phyloP scores from a whole-genome alignment of 305 asterid genomes.

The Caryopteris hybrid region DNA sequence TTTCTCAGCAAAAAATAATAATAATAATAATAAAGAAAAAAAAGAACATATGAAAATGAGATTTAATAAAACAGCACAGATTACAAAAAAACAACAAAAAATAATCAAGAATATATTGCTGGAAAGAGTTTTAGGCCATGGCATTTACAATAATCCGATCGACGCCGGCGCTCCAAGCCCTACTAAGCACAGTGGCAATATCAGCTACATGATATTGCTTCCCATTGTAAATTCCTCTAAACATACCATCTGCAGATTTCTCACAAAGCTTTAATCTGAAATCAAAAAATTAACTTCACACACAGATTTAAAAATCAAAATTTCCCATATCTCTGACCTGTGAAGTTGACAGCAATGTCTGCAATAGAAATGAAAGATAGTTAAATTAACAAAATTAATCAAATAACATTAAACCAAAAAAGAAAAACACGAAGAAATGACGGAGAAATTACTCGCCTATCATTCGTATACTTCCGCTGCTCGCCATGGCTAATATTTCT shows the following conservation, averaged over 20 bases:
- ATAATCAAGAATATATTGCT: neutral
- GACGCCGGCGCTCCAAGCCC: constrained; percentile 97
- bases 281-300: neutral
- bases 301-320: neutral
- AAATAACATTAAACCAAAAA: neutral
- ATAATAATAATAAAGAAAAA: neutral
- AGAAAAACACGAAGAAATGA: neutral
- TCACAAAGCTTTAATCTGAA: neutral
- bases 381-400: neutral
- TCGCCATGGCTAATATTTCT: constrained; percentile 47
- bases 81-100: neutral
- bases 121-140: neutral
- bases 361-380: constrained; percentile 21
- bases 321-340: constrained; percentile 44
- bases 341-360: constrained; percentile 94
- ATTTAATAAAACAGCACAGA: neutral
- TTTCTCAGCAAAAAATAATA: neutral
- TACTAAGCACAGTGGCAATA: constrained; percentile 67
- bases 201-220: constrained; percentile 80
- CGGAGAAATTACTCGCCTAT: constrained; percentile 47
- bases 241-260: constrained; percentile 73
- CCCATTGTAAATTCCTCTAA: constrained; percentile 87
- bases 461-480: constrained; percentile 45
- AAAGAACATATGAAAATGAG: neutral
- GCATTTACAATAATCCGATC: constrained; percentile 72